A percentile compares a stretch with the other conserved stretches of the same genome.
Evolutionary conservation across 371 early-diverging fungal species (phyloP).

Genomic region (Blakeslea trispora): DNA sequence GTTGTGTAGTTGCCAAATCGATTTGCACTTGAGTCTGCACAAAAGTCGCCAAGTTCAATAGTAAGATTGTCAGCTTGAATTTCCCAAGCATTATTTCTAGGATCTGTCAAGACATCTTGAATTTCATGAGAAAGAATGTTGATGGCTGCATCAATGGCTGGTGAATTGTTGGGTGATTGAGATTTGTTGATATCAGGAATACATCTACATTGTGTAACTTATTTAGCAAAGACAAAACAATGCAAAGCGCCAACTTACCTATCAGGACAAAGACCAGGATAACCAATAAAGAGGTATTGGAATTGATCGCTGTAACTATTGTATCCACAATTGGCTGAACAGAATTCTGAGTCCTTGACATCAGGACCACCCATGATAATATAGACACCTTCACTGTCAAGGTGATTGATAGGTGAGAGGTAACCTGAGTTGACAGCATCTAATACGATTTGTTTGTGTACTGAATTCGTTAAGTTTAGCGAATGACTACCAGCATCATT

Average conservation of each 20-base stretch:
- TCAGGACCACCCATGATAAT: constrained; percentile 44
- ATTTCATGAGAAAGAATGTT: constrained; percentile 58
- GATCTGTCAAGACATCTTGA: constrained; percentile 54
- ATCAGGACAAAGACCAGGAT: constrained; percentile 42
- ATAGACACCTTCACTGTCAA: constrained; percentile 53
- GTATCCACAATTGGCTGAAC: constrained; percentile 50
- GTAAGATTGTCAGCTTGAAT: constrained; percentile 18
- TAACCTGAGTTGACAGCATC: constrained; percentile 50
- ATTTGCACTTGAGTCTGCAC: constrained; percentile 35
- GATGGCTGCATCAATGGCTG: constrained; percentile 52
- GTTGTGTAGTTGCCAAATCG: constrained; percentile 39
- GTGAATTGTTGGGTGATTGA: constrained; percentile 46
- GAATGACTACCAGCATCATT: constrained; percentile 47
- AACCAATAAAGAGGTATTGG: constrained; percentile 52
- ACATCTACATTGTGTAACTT: constrained; percentile 21
- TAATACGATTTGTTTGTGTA: constrained; percentile 42
- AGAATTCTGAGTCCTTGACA: constrained; percentile 46
- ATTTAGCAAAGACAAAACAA: not conserved
- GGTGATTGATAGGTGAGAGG: constrained; percentile 40
- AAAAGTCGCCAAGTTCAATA: constrained; percentile 53
- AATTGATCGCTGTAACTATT: constrained; percentile 47
- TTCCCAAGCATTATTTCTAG: constrained; percentile 49
- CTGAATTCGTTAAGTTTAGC: constrained; percentile 35
- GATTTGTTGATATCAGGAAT: constrained; percentile 33
- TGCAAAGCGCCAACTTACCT: not conserved